Conservation (phyloP, 2,329 filamentous ascomycete genomes). For the Teratosphaeria zuluensis region DNA sequence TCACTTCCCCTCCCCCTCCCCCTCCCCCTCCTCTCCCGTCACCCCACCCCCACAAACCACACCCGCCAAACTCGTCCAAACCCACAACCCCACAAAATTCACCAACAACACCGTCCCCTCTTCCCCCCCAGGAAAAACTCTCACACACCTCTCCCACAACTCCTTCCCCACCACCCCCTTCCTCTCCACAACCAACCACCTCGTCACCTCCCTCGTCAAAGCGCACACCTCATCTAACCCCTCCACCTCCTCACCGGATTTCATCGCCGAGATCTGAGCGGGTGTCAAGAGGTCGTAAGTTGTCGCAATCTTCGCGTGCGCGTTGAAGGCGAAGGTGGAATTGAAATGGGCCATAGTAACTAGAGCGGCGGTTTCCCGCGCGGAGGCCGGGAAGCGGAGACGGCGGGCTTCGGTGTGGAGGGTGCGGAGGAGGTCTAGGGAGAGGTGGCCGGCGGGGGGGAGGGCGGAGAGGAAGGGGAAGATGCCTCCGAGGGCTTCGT, state of each 20-base stretch:
- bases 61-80: background rate
- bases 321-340: background rate
- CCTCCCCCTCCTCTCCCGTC: too few species aligned
- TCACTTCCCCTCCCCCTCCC: too few species aligned
- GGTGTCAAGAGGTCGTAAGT: background rate
- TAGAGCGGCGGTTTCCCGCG: background rate
- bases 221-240: background rate
- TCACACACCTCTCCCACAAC: background rate
- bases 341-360: background rate
- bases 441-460: background rate
- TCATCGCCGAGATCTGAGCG: background rate
- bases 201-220: background rate
- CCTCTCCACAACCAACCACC: background rate
- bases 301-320: background rate
- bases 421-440: background rate
- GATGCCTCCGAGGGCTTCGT: background rate
- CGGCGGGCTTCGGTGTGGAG: background rate
- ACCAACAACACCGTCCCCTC: background rate
- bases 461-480: slow-evolving; percentile 1
- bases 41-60: too few species aligned
- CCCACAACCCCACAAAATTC: background rate
- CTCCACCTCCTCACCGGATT: background rate
- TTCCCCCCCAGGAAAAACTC: background rate
- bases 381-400: background rate
- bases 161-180: background rate